These are phyloP conservation scores for Stagonosporopsis vannaccii DNA, from an alignment of 2,329 filamentous ascomycete genomes.

Conservation along the genomic window DNA sequence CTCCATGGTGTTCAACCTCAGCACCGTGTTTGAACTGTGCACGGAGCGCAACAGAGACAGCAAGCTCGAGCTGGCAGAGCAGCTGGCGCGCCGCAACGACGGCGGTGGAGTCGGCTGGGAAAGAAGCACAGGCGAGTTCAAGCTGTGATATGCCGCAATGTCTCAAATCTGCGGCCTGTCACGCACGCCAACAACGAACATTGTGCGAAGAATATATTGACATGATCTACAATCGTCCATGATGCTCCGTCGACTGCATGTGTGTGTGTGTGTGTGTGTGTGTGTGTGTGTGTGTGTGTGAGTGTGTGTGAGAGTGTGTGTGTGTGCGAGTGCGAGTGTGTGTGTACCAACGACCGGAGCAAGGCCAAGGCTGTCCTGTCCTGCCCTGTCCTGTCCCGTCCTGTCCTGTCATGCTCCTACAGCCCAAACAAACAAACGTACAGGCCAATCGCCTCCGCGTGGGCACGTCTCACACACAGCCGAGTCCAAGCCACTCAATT, in stretches of 20 bases:
- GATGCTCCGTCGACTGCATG: not conserved
- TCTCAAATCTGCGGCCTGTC: no score
- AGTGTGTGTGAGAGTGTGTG: no score
- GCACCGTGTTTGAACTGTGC: constrained; percentile 90
- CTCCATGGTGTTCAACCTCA: constrained; percentile 85
- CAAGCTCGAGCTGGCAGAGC: constrained; percentile 76
- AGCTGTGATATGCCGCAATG: constrained; percentile 60
- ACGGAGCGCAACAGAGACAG: constrained; percentile 75
- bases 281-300: no score
- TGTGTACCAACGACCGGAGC: no score
- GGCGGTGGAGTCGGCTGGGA: constrained; percentile 69
- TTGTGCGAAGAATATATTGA: constrained; percentile 2
- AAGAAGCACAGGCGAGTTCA: constrained; percentile 76
- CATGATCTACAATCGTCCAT: constrained; percentile 4
- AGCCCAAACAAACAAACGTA: constrained; percentile 2
- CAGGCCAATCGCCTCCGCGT: constrained; percentile 10
- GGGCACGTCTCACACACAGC: not conserved
- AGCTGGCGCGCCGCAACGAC: constrained; percentile 67
- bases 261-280: no score
- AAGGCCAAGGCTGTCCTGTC: no score
- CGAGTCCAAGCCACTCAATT: constrained; percentile 9
- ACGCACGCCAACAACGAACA: no score
- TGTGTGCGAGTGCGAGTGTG: no score
- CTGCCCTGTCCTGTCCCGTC: no score
- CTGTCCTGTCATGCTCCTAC: no score